Conservation (phyloP, 352 stramenopile species). For the Globisporangium radiosum region DNA sequence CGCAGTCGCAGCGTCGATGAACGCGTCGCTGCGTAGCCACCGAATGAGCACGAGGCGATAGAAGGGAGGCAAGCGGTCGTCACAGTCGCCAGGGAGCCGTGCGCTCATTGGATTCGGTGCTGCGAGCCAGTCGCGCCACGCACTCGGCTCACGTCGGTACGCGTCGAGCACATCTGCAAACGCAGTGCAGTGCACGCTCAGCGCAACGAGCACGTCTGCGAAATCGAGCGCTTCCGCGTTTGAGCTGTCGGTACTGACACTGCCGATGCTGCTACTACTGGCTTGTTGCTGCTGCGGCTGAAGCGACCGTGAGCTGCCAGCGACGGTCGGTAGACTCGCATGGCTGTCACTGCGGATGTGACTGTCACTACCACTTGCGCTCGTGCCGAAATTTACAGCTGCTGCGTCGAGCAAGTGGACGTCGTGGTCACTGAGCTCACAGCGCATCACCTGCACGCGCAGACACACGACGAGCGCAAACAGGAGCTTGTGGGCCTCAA, state of each 20-base stretch:
- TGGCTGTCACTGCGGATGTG: too few species aligned
- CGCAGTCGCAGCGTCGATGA: conserved; percentile 20
- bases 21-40: conserved; percentile 49
- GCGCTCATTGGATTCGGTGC: conserved; percentile 30
- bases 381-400: conserved; percentile 5
- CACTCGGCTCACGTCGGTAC: conserved; percentile 32
- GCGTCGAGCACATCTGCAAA: conserved; percentile 32
- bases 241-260: not conserved
- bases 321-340: not conserved
- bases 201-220: conserved; percentile 20
- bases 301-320: not conserved
- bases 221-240: conserved; percentile 6
- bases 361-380: not conserved
- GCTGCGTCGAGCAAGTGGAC: conserved; percentile 29
- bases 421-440: conserved; percentile 27
- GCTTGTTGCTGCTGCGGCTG: too few species aligned
- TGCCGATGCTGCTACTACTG: not conserved
- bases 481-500: conserved; percentile 55
- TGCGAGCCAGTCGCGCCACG: conserved; percentile 36
- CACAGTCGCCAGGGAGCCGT: conserved; percentile 26
- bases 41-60: conserved; percentile 50
- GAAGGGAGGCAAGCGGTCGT: conserved; percentile 31
- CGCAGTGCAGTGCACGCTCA: conserved; percentile 14
- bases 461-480: conserved; percentile 59
- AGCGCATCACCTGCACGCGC: conserved; percentile 40